Percentiles rank a stretch among this genome's conserved stretches.
These are phyloP conservation scores for Cicer arietinum DNA, from an alignment of 306 rosid species.

Conservation along the genomic window DNA sequence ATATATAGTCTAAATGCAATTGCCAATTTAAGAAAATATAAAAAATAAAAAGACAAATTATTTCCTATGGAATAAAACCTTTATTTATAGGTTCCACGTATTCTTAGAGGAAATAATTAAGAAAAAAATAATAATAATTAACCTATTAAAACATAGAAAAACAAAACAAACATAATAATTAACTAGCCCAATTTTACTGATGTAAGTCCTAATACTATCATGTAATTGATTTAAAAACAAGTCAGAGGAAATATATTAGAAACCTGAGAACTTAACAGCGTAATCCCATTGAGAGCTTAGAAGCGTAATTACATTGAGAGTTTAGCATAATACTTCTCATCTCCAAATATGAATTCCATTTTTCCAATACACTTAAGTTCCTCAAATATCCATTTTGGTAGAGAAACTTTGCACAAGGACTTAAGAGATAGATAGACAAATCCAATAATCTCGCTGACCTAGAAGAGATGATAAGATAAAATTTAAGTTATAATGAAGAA, in stretches of 20 bases:
- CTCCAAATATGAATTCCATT: slow-evolving; percentile 87
- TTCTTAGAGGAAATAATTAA: too few relatives aligned
- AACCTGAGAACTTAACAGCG: slow-evolving; percentile 82
- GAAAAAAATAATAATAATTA: too few relatives aligned
- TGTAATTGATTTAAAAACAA: too few relatives aligned
- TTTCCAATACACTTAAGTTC: slow-evolving; percentile 88
- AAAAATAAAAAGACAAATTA: too few relatives aligned
- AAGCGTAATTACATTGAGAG: slow-evolving; percentile 85
- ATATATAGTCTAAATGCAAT: neutral
- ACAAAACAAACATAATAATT: neutral
- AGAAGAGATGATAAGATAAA: slow-evolving; percentile 40
- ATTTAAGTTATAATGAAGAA: slow-evolving; percentile 36
- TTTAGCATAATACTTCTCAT: too few relatives aligned
- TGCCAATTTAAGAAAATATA: neutral
- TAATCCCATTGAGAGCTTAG: slow-evolving; percentile 89
- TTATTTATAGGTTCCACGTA: too few relatives aligned
- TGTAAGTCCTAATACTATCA: too few relatives aligned
- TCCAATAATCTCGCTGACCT: slow-evolving; percentile 80
- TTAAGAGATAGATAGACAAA: slow-evolving; percentile 81
- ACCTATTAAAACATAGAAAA: neutral
- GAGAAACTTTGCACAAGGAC: slow-evolving; percentile 65
- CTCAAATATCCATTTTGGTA: slow-evolving; percentile 89
- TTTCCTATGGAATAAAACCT: too few relatives aligned
- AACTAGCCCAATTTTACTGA: too few relatives aligned
- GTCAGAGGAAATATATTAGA: slow-evolving; percentile 32